Percentiles rank a stretch among this genome's conserved stretches.
phyloP scores from a whole-genome alignment of 108 stramenopile genomes.

The Conticribra guillardii region DNA sequence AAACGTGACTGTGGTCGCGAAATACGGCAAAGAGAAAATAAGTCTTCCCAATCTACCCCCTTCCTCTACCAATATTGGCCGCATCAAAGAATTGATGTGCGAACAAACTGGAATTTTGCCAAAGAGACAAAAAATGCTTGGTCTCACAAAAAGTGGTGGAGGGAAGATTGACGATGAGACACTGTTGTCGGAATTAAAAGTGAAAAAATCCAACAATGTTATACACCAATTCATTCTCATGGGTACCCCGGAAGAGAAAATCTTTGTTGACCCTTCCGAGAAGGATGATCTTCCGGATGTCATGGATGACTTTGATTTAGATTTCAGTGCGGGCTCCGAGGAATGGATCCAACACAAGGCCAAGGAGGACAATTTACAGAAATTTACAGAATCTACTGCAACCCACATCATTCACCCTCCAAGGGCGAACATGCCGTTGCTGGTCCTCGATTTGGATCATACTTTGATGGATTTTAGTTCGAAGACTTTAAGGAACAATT shows the following conservation, averaged over 20 bases:
- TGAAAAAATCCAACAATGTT: constrained; percentile 54
- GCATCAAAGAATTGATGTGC: constrained; percentile 68
- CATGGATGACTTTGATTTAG: constrained; percentile 91
- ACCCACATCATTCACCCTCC: constrained; percentile 91
- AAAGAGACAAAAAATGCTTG: constrained; percentile 93
- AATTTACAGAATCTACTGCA: constrained; percentile 84
- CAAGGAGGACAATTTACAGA: constrained; percentile 85
- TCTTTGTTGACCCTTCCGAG: constrained; percentile 90
- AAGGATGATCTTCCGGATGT: constrained; percentile 85
- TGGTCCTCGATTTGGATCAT: constrained; percentile 96
- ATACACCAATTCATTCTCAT: constrained; percentile 89
- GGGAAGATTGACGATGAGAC: constrained; percentile 66
- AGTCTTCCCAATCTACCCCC: constrained; percentile 53
- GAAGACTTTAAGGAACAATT: constrained; percentile 53
- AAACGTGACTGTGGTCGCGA: constrained; percentile 65
- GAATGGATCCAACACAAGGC: constrained; percentile 84
- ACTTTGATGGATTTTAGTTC: constrained; percentile 91
- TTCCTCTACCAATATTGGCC: constrained; percentile 57
- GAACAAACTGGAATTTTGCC: constrained; percentile 77
- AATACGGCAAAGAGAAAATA: constrained; percentile 80
- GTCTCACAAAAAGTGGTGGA: constrained; percentile 56
- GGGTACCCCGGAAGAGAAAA: constrained; percentile 93
- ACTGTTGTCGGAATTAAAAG: constrained; percentile 63
- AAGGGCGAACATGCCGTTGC: constrained; percentile 66
- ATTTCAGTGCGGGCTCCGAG: constrained; percentile 80